Conservation (phyloP, 2,329 filamentous ascomycete genomes). For the Ceratocystis colombiana region DNA sequence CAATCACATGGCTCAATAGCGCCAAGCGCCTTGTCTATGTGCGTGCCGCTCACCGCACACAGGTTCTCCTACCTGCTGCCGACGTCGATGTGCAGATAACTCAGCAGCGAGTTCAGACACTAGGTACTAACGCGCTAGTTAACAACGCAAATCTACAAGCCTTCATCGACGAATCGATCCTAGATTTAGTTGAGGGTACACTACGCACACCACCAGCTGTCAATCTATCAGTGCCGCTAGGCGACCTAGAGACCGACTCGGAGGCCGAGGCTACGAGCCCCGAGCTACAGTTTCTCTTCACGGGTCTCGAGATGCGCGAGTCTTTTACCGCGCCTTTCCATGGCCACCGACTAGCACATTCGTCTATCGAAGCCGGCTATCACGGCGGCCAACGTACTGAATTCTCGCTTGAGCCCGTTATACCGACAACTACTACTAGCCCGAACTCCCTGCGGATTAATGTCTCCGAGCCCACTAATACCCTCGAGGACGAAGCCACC, state of each 20-base stretch:
- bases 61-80: conserved; percentile 36
- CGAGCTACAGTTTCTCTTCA: conserved; percentile 36
- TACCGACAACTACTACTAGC: neutral
- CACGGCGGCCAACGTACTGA: conserved; percentile 44
- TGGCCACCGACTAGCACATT: conserved; percentile 42
- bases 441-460: no score
- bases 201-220: conserved; percentile 36
- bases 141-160: conserved; percentile 30
- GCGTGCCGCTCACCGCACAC: conserved; percentile 32
- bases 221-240: conserved; percentile 39
- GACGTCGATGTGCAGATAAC: conserved; percentile 37
- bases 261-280: conserved; percentile 33
- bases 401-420: conserved; percentile 37
- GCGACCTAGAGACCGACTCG: neutral
- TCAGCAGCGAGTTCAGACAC: conserved; percentile 30
- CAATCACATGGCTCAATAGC: conserved; percentile 27
- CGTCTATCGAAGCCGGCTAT: conserved; percentile 42
- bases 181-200: conserved; percentile 38
- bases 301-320: conserved; percentile 45
- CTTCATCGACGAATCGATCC: conserved; percentile 39
- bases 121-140: conserved; percentile 12
- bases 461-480: no score
- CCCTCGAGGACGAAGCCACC: no score
- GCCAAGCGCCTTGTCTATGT: conserved; percentile 35
- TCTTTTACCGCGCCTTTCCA: conserved; percentile 32